Evolutionary conservation across 768 basidiomycete genomes (phyloP), one percentile per base, ranked within the genome.

Genomic region (Phlebiopsis gigantea): DNA sequence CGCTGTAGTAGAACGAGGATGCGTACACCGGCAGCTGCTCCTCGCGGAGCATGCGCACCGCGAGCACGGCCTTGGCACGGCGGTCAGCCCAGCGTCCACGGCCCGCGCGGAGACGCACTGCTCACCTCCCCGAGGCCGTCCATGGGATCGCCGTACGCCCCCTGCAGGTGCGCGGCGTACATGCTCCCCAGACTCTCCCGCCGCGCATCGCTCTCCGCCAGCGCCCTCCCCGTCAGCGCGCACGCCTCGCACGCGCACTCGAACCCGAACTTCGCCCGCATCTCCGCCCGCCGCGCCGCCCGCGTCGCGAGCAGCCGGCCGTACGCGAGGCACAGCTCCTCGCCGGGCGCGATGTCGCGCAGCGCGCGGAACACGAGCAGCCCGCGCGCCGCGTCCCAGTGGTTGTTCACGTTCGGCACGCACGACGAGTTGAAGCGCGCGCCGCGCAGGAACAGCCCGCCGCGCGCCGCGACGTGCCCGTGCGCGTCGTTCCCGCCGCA

Each of bases 281-380:
- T 31, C 55, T 63, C 57, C 24, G 39, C 54, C 31, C 52, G 47
- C 17, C 68, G 55, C 24, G 56, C 53, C 8, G 56, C 65, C 12
- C 61, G 56, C 24, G 56, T 53, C 30, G 50, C 63, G 0, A 68
- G 58, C 19, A 66, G 41, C 43, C 58, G 51, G 14, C 57, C 57
- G 48, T 71, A 71, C 41, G 53, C 58, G 46, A 69, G 63, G 52
- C 66, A 69, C 6, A 71, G 62, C 62, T 71, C 69, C 54, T 69
- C 66, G 17, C 63, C 68, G 5, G 51, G 45, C n/a, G 12, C 59
- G 48, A 71, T 57, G 41, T 65, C 66, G 39, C 61, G 58, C 29
- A 68, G 41, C 5, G 68, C 66, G n/a, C 62, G 60, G 57, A 69
- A 66, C 22, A 56, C 55, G 56, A 70, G 60, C 25, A 31, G 43